These are phyloP conservation scores for Grosmannia penicillata DNA, from an alignment of 2,329 filamentous ascomycete genomes.

Conservation along the genomic window DNA sequence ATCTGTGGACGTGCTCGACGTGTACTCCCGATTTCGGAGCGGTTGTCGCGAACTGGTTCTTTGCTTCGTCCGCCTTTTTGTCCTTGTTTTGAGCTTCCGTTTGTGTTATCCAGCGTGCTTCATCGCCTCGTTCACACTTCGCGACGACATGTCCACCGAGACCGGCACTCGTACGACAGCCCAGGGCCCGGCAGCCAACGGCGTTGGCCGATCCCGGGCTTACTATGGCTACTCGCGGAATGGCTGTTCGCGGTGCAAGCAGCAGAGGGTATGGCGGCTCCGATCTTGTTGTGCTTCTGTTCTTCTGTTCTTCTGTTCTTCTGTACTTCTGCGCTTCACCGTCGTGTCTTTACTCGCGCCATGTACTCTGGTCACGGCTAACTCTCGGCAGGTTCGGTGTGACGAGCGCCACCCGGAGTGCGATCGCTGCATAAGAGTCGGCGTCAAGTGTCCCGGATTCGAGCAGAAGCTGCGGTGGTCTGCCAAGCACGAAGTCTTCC, in stretches of 20 bases:
- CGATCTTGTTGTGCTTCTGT: not conserved
- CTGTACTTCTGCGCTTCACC: too few species aligned
- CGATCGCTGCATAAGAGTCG: conserved; percentile 25
- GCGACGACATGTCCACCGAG: too few species aligned
- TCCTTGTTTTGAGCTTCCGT: too few species aligned
- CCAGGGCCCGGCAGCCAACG: too few species aligned
- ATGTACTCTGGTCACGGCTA: not conserved
- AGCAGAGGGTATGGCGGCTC: conserved; percentile 7
- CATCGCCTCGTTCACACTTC: too few species aligned
- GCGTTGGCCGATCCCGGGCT: conserved; percentile 6
- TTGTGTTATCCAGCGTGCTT: too few species aligned
- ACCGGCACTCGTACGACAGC: too few species aligned
- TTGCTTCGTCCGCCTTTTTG: too few species aligned
- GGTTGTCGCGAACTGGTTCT: too few species aligned
- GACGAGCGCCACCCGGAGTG: conserved; percentile 16
- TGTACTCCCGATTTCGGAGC: too few species aligned
- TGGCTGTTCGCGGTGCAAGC: conserved; percentile 11
- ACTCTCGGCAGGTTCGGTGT: conserved; percentile 7
- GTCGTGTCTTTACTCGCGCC: too few species aligned
- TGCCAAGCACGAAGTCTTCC: conserved; percentile 28
- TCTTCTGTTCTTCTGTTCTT: not conserved
- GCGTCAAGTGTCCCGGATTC: conserved; percentile 28
- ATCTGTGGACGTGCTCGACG: too few species aligned
- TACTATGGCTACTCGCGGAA: conserved; percentile 11
- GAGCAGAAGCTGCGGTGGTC: conserved; percentile 30